Conservation (phyloP, 2,329 filamentous ascomycete genomes). For the Alternaria panax region DNA sequence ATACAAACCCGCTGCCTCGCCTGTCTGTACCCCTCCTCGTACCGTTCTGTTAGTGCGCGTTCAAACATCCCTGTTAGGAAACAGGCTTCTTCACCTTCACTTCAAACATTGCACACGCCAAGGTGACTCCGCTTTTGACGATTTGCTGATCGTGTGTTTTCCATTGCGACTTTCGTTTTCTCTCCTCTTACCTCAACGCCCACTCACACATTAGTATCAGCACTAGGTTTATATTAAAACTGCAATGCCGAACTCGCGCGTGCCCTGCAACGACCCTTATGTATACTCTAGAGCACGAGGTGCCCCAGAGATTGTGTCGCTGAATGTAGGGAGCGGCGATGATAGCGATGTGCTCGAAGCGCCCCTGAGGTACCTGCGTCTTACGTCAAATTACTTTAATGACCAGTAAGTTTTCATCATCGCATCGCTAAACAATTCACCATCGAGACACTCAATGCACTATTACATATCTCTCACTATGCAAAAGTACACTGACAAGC, state of each 20-base stretch:
- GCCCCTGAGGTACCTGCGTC: background rate
- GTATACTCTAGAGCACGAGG: too few relatives aligned
- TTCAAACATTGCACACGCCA: background rate
- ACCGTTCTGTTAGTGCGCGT: background rate
- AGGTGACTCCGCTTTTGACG: background rate
- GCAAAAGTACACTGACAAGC: background rate
- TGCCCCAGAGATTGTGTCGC: background rate
- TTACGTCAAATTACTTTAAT: background rate
- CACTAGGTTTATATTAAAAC: background rate
- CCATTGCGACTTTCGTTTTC: background rate
- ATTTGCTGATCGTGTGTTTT: background rate
- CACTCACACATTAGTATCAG: background rate
- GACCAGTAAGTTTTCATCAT: background rate
- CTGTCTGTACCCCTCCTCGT: background rate
- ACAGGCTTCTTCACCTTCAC: background rate
- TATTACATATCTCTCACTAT: background rate
- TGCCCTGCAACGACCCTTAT: background rate
- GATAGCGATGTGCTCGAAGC: background rate
- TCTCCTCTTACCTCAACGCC: background rate
- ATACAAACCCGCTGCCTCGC: background rate
- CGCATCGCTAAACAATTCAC: background rate
- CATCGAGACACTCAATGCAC: background rate
- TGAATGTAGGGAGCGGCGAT: background rate
- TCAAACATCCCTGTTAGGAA: background rate
- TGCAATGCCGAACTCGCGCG: background rate